phyloP scores from a whole-genome alignment of 2,329 filamentous ascomycete genomes.

The Canariomyces notabilis region DNA sequence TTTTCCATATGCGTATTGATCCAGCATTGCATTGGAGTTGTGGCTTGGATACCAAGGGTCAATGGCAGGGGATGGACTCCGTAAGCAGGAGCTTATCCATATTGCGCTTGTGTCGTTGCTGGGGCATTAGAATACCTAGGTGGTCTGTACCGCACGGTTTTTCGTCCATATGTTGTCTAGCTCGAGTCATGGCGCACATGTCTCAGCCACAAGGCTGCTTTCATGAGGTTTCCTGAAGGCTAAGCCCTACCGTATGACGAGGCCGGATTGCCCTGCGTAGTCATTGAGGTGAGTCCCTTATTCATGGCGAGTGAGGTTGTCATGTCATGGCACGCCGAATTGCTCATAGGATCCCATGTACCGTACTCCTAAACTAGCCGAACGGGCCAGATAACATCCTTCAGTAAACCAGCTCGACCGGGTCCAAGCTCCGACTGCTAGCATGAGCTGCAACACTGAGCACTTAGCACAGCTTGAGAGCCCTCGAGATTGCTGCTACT shows the following conservation, averaged over 20 bases:
- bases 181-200: no score
- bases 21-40: slow-evolving; percentile 13
- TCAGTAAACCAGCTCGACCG: not conserved
- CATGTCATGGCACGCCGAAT: not conserved
- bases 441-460: not conserved
- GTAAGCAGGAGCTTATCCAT: not conserved
- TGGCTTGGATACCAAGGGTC: not conserved
- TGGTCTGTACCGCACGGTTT: no score
- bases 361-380: not conserved
- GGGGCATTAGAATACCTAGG: no score
- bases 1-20: not conserved
- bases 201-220: no score
- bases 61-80: not conserved
- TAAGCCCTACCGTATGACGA: no score
- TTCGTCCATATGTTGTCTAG: no score
- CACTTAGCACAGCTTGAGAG: not conserved
- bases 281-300: no score
- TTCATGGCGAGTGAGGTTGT: no score
- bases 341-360: not conserved
- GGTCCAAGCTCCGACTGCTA: not conserved
- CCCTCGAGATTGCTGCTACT: not conserved
- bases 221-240: no score
- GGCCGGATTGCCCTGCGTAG: no score
- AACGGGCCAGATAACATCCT: not conserved
- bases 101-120: no score